Conservation (phyloP, 306 rosid genomes). For the Hippophae rhamnoides region DNA sequence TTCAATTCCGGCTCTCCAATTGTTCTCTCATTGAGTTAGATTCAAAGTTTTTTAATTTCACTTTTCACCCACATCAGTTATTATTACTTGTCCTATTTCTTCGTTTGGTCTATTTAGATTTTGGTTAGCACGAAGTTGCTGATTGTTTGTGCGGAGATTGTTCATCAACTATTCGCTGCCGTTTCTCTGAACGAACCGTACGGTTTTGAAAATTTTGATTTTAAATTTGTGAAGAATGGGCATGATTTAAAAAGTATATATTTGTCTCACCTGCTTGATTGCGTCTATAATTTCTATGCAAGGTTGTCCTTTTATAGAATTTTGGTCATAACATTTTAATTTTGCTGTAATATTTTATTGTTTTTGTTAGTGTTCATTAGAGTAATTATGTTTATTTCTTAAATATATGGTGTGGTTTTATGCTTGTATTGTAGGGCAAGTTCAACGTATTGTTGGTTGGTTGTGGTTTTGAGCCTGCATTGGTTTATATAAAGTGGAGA, state of each 20-base stretch:
- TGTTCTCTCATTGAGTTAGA: too few relatives aligned
- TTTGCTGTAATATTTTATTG: slow-evolving; percentile 11
- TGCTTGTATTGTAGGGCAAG: slow-evolving; percentile 28
- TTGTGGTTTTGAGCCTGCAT: slow-evolving; percentile 44
- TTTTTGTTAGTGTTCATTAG: not conserved
- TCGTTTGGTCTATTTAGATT: too few relatives aligned
- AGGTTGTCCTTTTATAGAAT: slow-evolving; percentile 12
- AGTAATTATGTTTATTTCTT: not conserved
- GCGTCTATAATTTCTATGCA: slow-evolving; percentile 26
- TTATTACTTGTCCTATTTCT: too few relatives aligned
- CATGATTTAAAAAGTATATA: slow-evolving; percentile 10
- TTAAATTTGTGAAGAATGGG: slow-evolving; percentile 3
- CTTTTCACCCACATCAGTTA: too few relatives aligned
- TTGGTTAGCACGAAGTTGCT: too few relatives aligned
- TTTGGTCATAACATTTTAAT: slow-evolving; percentile 7
- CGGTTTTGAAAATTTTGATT: not conserved
- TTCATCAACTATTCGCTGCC: slow-evolving; percentile 2
- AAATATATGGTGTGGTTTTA: not conserved
- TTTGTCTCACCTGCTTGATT: slow-evolving; percentile 24
- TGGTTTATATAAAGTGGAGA: slow-evolving; percentile 54
- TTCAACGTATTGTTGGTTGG: slow-evolving; percentile 60
- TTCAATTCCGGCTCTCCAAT: too few relatives aligned
- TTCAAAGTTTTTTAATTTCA: too few relatives aligned
- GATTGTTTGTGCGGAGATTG: not conserved
- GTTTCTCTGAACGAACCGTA: slow-evolving; percentile 14